Evolutionary conservation across 108 stramenopile genomes (phyloP), one percentile per base, ranked within the genome.

Genomic region (Skeletonema marinoi): DNA sequence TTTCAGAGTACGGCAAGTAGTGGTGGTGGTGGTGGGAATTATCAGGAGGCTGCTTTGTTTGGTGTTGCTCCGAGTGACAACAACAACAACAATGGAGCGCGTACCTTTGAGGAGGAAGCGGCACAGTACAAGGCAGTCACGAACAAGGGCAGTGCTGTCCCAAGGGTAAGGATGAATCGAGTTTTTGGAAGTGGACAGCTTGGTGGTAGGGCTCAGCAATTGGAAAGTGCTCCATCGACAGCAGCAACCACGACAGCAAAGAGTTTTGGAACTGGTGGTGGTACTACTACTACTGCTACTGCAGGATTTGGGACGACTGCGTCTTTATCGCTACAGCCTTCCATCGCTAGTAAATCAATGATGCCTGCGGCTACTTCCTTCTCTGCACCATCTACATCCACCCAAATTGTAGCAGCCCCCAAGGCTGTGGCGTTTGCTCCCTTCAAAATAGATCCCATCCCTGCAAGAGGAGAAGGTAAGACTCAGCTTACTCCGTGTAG

Each of bases 111-210:
- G 63, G 41, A 64, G 63, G 63, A 64, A 19, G 63, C 10, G 63
- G 63, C 63, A 29, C n/a, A 35, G 63, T 64, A 64, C 63, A 35
- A 29, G 63, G 63, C 63, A 3, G 25, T 61, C 13, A 61, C 21
- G 14, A 61, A 21, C 13, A 46, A 46, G 16, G 44, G 44, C 16
- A n/a, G 13, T 7, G 3, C 31, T 29, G 63, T 39, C 17, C 80
- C 73, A 4, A 61, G 68, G 38, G 67, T 81, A 50, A 63, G 74
- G 69, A 81, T 81, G 80, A 74, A 65, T 48, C 73, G 80, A 14
- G 59, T 81, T 8, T 66, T 71, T 4, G 80, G 80, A 36, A 75
- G 33, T 39, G 69, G 69, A 46, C 80, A 81, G 74, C 70, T 73
- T 31, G 80, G 80, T 32, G 74, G 74, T 33, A 33, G 75, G 59